A percentile compares a stretch with the other conserved stretches of the same genome.
Conservation (phyloP, 1,284 basidiomycete species). For the Ceratobasidium sp. region DNA sequence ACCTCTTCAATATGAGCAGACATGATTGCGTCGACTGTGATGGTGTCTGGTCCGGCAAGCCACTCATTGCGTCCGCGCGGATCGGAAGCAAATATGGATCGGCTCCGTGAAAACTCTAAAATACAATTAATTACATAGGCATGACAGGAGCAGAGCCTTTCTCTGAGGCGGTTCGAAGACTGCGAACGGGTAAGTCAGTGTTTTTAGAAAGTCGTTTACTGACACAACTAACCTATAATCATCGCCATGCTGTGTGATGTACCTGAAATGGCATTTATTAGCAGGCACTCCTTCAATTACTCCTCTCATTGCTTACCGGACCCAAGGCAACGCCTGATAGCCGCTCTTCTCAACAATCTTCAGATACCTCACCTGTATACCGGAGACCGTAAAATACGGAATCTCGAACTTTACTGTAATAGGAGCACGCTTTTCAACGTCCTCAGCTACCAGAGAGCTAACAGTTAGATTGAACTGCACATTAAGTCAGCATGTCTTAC, state of each 20-base stretch:
- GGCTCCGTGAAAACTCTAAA: neutral
- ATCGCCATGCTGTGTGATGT: constrained; percentile 96
- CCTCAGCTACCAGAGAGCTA: constrained; percentile 65
- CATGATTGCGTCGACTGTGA: constrained; percentile 26
- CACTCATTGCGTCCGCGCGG: constrained; percentile 23
- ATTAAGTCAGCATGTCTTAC: constrained; percentile 61
- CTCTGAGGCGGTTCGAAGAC: constrained; percentile 78
- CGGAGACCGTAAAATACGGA: constrained; percentile 96
- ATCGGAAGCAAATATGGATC: constrained; percentile 22
- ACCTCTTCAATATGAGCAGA: constrained; percentile 83
- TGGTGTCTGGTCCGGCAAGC: constrained; percentile 13
- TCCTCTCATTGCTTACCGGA: constrained; percentile 60
- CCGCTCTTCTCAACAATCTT: constrained; percentile 99
- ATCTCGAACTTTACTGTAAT: constrained; percentile 99
- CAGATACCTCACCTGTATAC: constrained; percentile 95
- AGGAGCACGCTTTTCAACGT: constrained; percentile 89
- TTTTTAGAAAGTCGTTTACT: neutral
- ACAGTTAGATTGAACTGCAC: too few species aligned
- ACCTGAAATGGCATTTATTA: constrained; percentile 54
- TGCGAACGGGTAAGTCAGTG: constrained; percentile 50
- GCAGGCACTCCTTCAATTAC: constrained; percentile 29
- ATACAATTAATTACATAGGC: constrained; percentile 22
- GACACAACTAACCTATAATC: constrained; percentile 79
- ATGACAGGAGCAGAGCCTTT: constrained; percentile 60
- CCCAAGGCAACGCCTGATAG: constrained; percentile 93